phyloP scores from a whole-genome alignment of 495 filamentous ascomycete species.

The Aspergillus nanangensis region DNA sequence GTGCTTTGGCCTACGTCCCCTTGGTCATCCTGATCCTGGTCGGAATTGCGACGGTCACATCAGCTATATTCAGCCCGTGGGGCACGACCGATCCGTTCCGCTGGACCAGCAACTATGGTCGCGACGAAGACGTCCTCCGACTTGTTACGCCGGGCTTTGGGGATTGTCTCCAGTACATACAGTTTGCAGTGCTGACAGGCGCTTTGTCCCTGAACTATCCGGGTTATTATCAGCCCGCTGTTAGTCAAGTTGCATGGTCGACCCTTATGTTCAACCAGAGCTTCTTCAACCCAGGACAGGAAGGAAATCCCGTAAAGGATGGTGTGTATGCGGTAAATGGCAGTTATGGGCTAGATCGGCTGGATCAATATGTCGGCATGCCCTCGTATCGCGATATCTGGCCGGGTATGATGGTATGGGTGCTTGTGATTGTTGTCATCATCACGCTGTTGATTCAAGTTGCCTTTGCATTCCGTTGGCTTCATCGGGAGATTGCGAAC shows the following conservation, averaged over 20 bases:
- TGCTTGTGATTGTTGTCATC: constrained; percentile 65
- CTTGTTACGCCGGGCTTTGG: constrained; percentile 95
- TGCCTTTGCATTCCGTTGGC: constrained; percentile 71
- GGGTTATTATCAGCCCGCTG: constrained; percentile 87
- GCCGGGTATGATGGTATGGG: constrained; percentile 86
- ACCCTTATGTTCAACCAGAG: constrained; percentile 89
- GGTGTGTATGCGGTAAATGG: constrained; percentile 73
- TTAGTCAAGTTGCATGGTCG: constrained; percentile 85
- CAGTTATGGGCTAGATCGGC: constrained; percentile 70
- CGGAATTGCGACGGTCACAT: constrained; percentile 73
- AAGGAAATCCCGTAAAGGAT: constrained; percentile 64
- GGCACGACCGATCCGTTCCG: constrained; percentile 83
- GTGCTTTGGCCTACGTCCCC: constrained; percentile 73
- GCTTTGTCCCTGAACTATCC: constrained; percentile 84
- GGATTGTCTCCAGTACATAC: constrained; percentile 95
- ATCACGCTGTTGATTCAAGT: constrained; percentile 71
- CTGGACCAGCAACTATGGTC: constrained; percentile 94
- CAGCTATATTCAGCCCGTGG: constrained; percentile 90
- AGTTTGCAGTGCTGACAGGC: constrained; percentile 86
- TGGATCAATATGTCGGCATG: constrained; percentile 86
- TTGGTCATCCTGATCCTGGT: constrained; percentile 73
- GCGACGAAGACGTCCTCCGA: constrained; percentile 86
- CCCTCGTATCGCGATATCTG: constrained; percentile 73
- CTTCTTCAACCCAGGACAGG: constrained; percentile 65
- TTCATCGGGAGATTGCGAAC: constrained; percentile 61